Conservation (phyloP, 2,329 filamentous ascomycete genomes). For the Podosphaera xanthii region DNA sequence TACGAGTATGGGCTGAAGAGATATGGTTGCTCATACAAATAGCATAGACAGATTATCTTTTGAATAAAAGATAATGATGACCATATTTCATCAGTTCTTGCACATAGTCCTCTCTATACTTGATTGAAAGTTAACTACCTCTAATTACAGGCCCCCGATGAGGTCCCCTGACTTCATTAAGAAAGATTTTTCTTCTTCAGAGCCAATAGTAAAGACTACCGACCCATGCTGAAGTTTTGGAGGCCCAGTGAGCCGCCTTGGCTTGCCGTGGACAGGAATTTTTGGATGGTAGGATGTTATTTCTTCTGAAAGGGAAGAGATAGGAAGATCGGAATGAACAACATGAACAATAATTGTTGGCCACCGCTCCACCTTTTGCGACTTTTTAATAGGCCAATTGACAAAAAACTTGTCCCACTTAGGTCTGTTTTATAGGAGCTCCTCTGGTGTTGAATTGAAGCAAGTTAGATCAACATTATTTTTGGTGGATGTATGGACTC, state of each 20-base stretch:
- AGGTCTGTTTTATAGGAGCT: background rate
- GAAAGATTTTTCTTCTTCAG: background rate
- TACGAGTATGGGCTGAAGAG: no score
- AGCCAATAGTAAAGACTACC: background rate
- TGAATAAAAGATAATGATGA: background rate
- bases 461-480: background rate
- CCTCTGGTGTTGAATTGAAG: background rate
- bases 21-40: no score
- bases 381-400: background rate
- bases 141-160: background rate
- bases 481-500: background rate
- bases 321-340: background rate
- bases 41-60: background rate
- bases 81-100: background rate
- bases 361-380: background rate
- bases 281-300: no score
- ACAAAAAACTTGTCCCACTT: background rate
- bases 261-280: background rate
- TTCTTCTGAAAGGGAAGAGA: no score
- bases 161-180: background rate
- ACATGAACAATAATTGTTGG: background rate
- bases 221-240: background rate
- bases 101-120: background rate
- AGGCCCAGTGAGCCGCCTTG: no score
- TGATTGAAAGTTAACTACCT: background rate